phyloP scores from a whole-genome alignment of 371 early-diverging fungal genomes.

The Entomophthora muscae region DNA sequence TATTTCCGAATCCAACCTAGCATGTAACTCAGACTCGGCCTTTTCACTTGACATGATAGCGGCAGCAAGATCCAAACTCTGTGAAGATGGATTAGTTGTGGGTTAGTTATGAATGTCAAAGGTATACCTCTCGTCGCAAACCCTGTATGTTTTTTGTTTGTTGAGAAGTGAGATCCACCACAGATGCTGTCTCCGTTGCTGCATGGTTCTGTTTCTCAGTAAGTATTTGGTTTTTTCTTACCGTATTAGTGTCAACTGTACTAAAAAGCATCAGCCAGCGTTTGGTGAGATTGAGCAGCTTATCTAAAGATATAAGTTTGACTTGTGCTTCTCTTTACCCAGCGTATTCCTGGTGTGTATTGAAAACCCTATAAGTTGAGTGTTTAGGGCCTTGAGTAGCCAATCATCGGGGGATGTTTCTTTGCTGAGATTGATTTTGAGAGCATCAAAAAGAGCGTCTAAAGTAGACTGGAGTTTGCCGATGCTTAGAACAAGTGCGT shows the following conservation, averaged over 20 bases:
- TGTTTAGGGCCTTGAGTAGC: neutral
- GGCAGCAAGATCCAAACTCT: neutral
- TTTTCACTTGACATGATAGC: neutral
- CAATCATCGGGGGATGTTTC: neutral
- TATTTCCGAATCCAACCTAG: neutral
- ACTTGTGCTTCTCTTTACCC: neutral
- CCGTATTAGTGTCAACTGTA: neutral
- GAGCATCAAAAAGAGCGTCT: neutral
- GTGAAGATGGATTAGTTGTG: neutral
- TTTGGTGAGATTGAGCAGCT: neutral
- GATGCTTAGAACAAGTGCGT: neutral
- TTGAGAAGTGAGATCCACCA: neutral
- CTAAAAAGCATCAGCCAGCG: neutral
- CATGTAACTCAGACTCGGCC: neutral
- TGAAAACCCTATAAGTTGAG: conserved; percentile 1
- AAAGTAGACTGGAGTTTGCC: neutral
- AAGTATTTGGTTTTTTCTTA: too few species aligned
- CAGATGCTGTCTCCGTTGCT: neutral
- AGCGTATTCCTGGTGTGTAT: neutral
- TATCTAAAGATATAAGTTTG: neutral
- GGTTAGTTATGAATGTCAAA: neutral
- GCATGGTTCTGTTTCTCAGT: neutral
- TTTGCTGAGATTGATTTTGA: neutral
- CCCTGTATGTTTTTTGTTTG: neutral
- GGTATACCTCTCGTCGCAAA: conserved; percentile 1